Base-by-base conservation (phyloP, 2,329 filamentous ascomycete species). In the Paecilomyces sp. region DNA sequence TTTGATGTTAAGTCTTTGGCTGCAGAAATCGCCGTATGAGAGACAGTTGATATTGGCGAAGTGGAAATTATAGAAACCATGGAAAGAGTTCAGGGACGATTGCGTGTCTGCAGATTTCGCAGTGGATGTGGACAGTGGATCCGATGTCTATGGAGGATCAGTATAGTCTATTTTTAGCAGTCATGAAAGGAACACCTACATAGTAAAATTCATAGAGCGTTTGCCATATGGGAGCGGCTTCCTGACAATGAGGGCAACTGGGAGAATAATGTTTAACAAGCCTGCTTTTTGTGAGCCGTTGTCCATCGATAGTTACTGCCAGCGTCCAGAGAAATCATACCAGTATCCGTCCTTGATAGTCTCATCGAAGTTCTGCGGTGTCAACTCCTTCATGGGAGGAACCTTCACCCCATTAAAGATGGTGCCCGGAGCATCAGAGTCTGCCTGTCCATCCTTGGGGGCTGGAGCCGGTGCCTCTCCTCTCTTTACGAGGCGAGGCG, bases 161-260 rank as follows among this genome's bases (percentile, higher is more conserved):
- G 7, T 47, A 51, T 18, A 12, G 30, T 22, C 12, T 18, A 55
- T 67, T 55, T 67, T 18, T 31, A 22, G 55, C 15, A 50, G 3
- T n/a, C 30, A 31, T 13, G 18, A 18, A 12, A 36, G 28, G 30
- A 53, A 57, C 25, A 68, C 74, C 66, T 64, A 79, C 77, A 63
- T 79, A 87, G 79, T 97, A 99, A 76, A 88, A 97, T 78, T 99
- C 94, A 81, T 97, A 96, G 13, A 93, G 76, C 4, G 92, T 97
- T 76, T 97, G 92, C 81, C 86, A 97, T 56, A 85, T 88, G 7
- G 94, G 94, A 57, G 90, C 91, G 69, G 91, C 90, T 56, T 83
- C 80, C 72, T 83, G 83, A 78, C 92, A 97, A 75, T 96, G 91
- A 54, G 82, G 82, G 75, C 81, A 83, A 34, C 73, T 71, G 41